Conservation (phyloP, 768 basidiomycete genomes). For the Kwoniella sp. region DNA sequence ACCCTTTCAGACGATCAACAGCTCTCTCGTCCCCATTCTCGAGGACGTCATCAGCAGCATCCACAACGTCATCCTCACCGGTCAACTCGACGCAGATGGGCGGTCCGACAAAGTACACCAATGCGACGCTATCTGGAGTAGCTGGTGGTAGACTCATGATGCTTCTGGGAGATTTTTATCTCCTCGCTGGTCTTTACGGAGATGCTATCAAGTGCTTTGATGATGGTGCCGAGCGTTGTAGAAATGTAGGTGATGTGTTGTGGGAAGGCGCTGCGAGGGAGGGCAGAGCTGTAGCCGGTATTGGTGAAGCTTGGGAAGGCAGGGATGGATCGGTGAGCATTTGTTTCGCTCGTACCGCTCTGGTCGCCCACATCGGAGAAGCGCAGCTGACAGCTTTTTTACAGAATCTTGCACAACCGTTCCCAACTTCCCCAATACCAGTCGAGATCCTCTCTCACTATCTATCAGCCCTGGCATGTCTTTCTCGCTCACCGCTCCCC, state of each 20-base stretch:
- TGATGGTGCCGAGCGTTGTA: slow-evolving; percentile 78
- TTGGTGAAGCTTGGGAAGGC: slow-evolving; percentile 76
- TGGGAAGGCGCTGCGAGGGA: slow-evolving; percentile 92
- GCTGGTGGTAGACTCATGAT: slow-evolving; percentile 86
- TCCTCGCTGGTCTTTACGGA: slow-evolving; percentile 79
- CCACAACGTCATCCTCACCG: slow-evolving; percentile 16
- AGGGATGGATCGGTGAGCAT: slow-evolving; percentile 42
- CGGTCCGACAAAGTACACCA: slow-evolving; percentile 62
- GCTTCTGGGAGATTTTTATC: slow-evolving; percentile 81
- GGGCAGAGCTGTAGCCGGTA: slow-evolving; percentile 73
- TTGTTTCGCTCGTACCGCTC: neutral
- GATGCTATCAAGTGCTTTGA: slow-evolving; percentile 85
- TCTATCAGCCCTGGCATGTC: slow-evolving; percentile 38
- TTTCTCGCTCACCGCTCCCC: slow-evolving; percentile 41
- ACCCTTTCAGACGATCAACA: slow-evolving; percentile 45
- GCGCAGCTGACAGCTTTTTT: slow-evolving; percentile 4
- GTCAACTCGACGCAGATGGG: slow-evolving; percentile 12
- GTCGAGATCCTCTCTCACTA: slow-evolving; percentile 38
- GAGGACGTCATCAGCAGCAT: slow-evolving; percentile 36
- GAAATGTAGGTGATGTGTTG: slow-evolving; percentile 69
- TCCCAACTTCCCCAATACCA: slow-evolving; percentile 32
- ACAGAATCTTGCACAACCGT: slow-evolving; percentile 37
- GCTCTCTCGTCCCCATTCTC: slow-evolving; percentile 45
- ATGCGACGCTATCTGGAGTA: slow-evolving; percentile 67
- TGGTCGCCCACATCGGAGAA: neutral